Evolutionary conservation across 2,329 filamentous ascomycete genomes (phyloP).

Genomic region (Epichloe elymi): DNA sequence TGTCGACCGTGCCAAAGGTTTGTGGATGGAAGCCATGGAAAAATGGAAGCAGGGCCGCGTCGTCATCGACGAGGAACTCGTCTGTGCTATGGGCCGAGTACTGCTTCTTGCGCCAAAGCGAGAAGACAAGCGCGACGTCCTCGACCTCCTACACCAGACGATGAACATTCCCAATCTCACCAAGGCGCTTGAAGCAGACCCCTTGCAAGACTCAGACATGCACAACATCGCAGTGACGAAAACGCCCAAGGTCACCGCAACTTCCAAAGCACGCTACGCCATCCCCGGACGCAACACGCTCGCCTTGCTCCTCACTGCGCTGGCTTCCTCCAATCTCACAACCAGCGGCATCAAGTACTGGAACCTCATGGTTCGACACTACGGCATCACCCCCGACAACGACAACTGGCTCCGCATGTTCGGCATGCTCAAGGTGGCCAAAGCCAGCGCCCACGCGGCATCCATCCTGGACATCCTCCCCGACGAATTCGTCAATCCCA

Average conservation of each 20-base stretch:
- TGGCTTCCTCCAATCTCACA: conserved; percentile 45
- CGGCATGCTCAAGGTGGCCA: conserved; percentile 49
- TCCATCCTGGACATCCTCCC: conserved; percentile 46
- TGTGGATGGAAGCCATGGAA: conserved; percentile 72
- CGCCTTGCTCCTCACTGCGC: conserved; percentile 53
- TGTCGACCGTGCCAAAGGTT: conserved; percentile 52
- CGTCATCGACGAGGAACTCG: conserved; percentile 62
- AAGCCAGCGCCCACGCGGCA: conserved; percentile 49
- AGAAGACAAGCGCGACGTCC: conserved; percentile 55
- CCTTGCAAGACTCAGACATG: conserved; percentile 11
- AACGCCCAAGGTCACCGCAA: conserved; percentile 1
- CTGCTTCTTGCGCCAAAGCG: conserved; percentile 49
- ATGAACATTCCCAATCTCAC: conserved; percentile 55
- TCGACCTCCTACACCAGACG: conserved; percentile 67
- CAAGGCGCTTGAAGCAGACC: conserved; percentile 16
- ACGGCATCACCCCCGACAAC: conserved; percentile 55
- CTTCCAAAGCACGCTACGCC: conserved; percentile 20
- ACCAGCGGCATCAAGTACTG: conserved; percentile 64
- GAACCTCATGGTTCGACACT: conserved; percentile 50
- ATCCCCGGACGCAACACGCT: conserved; percentile 45
- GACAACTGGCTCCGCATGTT: conserved; percentile 60
- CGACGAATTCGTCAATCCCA: conserved; percentile 25
- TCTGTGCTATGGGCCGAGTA: conserved; percentile 68
- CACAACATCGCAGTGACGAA: conserved; percentile 9
- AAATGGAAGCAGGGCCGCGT: conserved; percentile 63